phyloP scores from a whole-genome alignment of 148 eudicot species.

The Fagopyrum homotropicum region DNA sequence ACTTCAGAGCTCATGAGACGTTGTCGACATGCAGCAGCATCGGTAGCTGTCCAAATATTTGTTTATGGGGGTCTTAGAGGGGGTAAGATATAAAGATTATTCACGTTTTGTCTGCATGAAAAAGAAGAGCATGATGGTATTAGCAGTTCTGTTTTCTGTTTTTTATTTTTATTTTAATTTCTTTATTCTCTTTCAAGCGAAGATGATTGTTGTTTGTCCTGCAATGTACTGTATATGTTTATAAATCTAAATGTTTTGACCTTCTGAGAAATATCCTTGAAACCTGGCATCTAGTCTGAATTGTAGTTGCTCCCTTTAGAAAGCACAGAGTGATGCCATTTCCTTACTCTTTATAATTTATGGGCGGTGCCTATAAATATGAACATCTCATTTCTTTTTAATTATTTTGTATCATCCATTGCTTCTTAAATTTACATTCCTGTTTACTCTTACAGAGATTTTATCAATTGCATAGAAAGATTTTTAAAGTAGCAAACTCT shows the following conservation, averaged over 20 bases:
- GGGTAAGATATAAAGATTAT: constrained; percentile 37
- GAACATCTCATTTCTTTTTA: not conserved
- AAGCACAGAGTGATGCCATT: not conserved
- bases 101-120: not conserved
- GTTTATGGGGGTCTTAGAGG: constrained; percentile 90
- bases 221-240: not conserved
- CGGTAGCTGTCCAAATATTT: constrained; percentile 67
- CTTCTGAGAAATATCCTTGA: not conserved
- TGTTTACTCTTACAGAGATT: not conserved
- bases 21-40: constrained; percentile 94
- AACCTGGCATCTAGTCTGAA: not conserved
- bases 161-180: not conserved
- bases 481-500: not conserved
- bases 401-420: not conserved
- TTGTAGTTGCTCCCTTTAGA: not conserved
- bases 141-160: constrained; percentile 1
- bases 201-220: not conserved
- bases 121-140: not conserved
- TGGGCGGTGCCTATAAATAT: not conserved
- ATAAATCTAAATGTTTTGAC: not conserved
- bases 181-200: not conserved
- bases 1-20: constrained; percentile 85
- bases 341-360: not conserved
- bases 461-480: not conserved
- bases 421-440: not conserved